These are phyloP conservation scores for Eimeria sp. DNA, from an alignment of 169 alveolate species.

Conservation along the genomic window DNA sequence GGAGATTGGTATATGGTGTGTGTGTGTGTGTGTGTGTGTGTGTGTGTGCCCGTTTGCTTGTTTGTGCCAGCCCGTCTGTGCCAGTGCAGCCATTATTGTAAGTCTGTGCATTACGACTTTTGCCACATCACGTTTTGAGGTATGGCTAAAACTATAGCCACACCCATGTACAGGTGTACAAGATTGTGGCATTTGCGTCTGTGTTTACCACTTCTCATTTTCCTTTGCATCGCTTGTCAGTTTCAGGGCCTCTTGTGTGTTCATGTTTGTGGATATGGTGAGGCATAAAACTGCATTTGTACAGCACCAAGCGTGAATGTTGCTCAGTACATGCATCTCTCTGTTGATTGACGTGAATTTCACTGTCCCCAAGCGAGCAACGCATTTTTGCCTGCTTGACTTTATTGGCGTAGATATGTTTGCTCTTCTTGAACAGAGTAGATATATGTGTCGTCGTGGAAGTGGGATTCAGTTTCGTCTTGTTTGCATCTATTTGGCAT, in stretches of 20 bases:
- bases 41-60: no score
- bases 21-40: no score
- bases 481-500: background rate
- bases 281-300: background rate
- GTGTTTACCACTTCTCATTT: background rate
- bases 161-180: background rate
- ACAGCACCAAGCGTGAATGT: background rate
- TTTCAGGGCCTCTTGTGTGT: background rate
- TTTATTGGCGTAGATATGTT: background rate
- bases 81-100: no score
- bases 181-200: background rate
- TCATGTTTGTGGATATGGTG: background rate
- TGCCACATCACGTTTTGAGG: background rate
- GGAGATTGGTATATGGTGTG: no score
- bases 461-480: no score
- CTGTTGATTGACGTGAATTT: background rate
- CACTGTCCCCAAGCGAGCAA: background rate
- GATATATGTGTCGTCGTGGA: no score
- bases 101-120: no score
- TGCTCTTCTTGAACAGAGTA: background rate
- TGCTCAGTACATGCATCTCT: background rate
- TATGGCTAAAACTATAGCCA: background rate
- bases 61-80: no score
- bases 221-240: background rate
- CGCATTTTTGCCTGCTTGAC: background rate